A percentile compares a stretch with the other conserved stretches of the same genome.
These are phyloP conservation scores for Firmiana major DNA, from an alignment of 345 rosid genomes.

Conservation along the genomic window DNA sequence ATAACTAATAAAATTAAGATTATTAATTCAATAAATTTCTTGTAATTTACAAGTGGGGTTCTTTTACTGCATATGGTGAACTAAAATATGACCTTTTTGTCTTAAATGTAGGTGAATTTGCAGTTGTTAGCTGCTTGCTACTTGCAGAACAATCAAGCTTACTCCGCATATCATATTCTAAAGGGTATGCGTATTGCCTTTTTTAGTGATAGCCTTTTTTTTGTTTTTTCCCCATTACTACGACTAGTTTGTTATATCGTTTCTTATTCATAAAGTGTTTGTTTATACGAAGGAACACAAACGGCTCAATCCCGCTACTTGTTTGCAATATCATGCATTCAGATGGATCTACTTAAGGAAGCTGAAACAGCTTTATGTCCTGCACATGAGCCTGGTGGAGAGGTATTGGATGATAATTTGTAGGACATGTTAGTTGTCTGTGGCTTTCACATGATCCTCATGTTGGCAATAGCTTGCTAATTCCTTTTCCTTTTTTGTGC, in stretches of 20 bases:
- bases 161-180: constrained; percentile 78
- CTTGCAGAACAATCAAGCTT: constrained; percentile 89
- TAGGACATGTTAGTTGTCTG: neutral
- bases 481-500: constrained; percentile 17
- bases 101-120: constrained; percentile 57
- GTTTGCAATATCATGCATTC: constrained; percentile 94
- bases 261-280: constrained; percentile 21
- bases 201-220: neutral
- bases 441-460: neutral
- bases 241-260: neutral
- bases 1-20: neutral
- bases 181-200: constrained; percentile 48
- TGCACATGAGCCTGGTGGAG: constrained; percentile 72
- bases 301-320: constrained; percentile 96
- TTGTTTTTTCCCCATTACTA: neutral
- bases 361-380: constrained; percentile 88
- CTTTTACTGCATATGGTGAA: neutral
- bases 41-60: neutral
- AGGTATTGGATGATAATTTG: constrained; percentile 44
- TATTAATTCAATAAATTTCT: neutral
- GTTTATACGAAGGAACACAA: constrained; percentile 64
- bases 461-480: constrained; percentile 12
- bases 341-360: constrained; percentile 93
- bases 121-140: constrained; percentile 83
- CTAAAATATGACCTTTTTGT: neutral